Evolutionary conservation across 768 basidiomycete species (phyloP), one percentile per base, ranked within the genome.

Genomic region (Leccinum olivaceopallidum): DNA sequence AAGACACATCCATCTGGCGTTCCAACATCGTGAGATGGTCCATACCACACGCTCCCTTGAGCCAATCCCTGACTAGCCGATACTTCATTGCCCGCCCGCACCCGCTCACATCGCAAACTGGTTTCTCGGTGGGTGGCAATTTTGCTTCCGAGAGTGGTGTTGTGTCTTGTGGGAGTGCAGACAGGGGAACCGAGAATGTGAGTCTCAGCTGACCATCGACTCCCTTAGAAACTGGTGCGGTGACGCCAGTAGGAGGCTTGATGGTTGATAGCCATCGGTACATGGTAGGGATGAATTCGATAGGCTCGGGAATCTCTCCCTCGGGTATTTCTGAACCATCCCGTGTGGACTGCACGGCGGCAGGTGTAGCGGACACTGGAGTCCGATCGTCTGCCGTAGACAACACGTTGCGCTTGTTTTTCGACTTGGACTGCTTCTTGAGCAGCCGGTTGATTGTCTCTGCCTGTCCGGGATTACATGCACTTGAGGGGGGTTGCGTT

Each of bases 391-490:
- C 83, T 0, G 78, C 78, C 2, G 80, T 82, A 16, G 80, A 79
- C 30, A 78, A 64, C 0, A 73, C 79, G n/a, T 78, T 81, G 12
- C 86, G 83, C 64, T 84, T 88, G 54, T 80, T 83, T 49, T 83
- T 82, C 3, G 88, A 80, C 10, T 87, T 83, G 18, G 87, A 86
- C 69, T 92, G 91, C 73, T 94, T 94, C 72, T 92, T 92, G 55
- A 95, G 82, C 14, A 95, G 80, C 28, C 93, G 87, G 66, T 94
- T 94, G 72, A 95, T 94, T 0, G 93, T 94, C 67, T 94, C 93
- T 24, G 85, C 85, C 90, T 93, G 65, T 20, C 34, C 47, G 22
- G 34, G 37, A 37, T 26, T 18, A n/a, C 7, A 9, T 20, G 16
- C 7, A 18, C 30, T 16, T 58, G n/a, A 59, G 37, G 30, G 12